Evolutionary conservation across 768 basidiomycete genomes (phyloP), one percentile per base, ranked within the genome.

Genomic region (Solioccasus polychromus): DNA sequence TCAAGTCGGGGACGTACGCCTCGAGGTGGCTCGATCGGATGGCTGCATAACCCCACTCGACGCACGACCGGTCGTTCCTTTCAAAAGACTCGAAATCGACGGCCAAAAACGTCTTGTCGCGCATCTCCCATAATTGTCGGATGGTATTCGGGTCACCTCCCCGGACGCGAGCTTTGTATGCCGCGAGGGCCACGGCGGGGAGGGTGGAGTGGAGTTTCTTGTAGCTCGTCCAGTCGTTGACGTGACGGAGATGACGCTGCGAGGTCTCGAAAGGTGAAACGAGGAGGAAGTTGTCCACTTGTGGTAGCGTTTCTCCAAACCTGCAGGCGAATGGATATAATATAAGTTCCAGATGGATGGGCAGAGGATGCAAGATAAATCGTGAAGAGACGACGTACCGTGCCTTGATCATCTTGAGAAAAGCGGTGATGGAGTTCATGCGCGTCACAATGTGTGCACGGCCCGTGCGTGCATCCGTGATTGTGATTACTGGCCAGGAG

Each of bases 21-120:
- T 83, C 77, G 30, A 92, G 66, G 68, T 84, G 80, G 0, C 78
- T 79, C 55, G 85, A 88, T 22, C 88, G 71, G 35, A 88, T 76
- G 10, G 85, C 85, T 23, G 89, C 84, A 67, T 91, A 91, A 1
- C 88, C 88, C 80, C 83, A 91, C 63, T 90, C 89, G 37, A 88
- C 60, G 51, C 80, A 79, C 36, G 78, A 76, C 42, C 78, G 77
- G 42, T 79, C 72, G 54, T 86, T 87, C 44, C 82, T 75, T 57
- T 91, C 89, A 28, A 76, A 82, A 73, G 79, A 82, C 59, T 88
- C 83, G 54, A 89, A 89, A 50, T 84, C 80, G 8, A 92, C 66
- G 0, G 85, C 78, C 40, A 92, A 59, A 62, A 85, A 92, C 0
- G 85, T 86, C 67, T 85, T 87, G 52, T 89, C 83, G 43, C 68